Conservation (phyloP, 2,329 filamentous ascomycete species). For the Fusarium sp. region DNA sequence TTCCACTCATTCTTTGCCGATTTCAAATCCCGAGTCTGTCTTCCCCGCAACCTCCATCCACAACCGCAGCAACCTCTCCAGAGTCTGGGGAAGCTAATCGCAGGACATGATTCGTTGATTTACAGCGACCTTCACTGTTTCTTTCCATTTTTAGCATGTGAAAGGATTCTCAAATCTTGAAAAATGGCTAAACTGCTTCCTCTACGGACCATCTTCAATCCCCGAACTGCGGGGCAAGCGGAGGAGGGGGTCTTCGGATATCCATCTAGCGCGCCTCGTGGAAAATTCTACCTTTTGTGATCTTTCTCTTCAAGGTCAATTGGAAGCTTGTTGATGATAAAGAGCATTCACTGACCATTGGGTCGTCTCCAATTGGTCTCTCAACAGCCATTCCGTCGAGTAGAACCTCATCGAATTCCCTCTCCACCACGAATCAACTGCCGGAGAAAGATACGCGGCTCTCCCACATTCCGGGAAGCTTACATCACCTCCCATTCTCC, state of each 20-base stretch:
- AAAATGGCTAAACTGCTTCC: not conserved
- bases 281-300: not conserved
- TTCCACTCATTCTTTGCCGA: slow-evolving; percentile 27
- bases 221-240: slow-evolving; percentile 27
- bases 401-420: not conserved
- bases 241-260: not conserved
- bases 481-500: not conserved
- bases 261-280: not conserved
- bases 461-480: not conserved
- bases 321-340: not conserved
- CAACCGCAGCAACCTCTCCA: not conserved
- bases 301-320: not conserved
- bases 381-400: not conserved
- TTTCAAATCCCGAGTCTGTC: slow-evolving; percentile 23
- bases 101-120: slow-evolving; percentile 11
- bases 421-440: not conserved
- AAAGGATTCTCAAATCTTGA: slow-evolving; percentile 2
- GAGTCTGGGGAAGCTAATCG: slow-evolving; percentile 5
- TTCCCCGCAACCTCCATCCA: slow-evolving; percentile 16
- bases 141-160: not conserved
- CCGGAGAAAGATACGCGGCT: not conserved
- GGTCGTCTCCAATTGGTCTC: not conserved
- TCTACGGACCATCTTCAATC: slow-evolving; percentile 8
- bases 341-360: not conserved
- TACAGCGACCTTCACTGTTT: not conserved